A percentile compares a stretch with the other conserved stretches of the same genome.
Evolutionary conservation across 305 asterid species (phyloP).

Genomic region (Fraxinus floribunda): DNA sequence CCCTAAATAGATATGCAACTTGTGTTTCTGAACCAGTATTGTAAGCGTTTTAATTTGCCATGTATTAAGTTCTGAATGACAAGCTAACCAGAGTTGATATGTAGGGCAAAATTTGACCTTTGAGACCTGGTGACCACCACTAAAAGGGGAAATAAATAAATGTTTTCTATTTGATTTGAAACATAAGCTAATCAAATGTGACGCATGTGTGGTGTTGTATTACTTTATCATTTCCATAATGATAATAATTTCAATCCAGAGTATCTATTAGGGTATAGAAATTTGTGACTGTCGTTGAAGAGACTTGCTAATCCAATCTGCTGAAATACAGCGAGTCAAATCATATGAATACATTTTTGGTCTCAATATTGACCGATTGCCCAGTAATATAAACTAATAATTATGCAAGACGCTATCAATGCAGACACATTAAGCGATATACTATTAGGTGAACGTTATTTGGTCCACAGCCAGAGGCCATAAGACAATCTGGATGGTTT

Average conservation of each 20-base stretch:
- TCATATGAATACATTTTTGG: not conserved
- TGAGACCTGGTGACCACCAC: not conserved
- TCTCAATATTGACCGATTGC: not conserved
- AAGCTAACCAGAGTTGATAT: not conserved
- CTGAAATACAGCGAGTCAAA: not conserved
- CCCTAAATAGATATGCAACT: not conserved
- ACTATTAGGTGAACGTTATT: not conserved
- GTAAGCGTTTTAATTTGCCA: not conserved
- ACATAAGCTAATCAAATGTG: not conserved
- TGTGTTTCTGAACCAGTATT: not conserved
- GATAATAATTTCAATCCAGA: not conserved
- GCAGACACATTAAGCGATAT: not conserved
- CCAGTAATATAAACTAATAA: not conserved
- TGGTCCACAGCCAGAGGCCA: not conserved
- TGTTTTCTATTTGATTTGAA: not conserved
- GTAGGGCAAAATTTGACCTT: not conserved
- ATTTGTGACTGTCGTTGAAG: not conserved
- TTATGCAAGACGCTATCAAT: not conserved
- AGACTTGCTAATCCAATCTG: not conserved
- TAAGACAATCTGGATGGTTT: not conserved
- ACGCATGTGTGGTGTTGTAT: not conserved
- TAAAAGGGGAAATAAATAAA: not conserved
- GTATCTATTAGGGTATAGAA: not conserved
- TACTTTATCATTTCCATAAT: conserved; percentile 9
- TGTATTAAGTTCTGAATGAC: not conserved